Evolutionary conservation across 495 filamentous ascomycete genomes (phyloP), one percentile per base, ranked within the genome.

Genomic region (Talaromyces nanjingensis): DNA sequence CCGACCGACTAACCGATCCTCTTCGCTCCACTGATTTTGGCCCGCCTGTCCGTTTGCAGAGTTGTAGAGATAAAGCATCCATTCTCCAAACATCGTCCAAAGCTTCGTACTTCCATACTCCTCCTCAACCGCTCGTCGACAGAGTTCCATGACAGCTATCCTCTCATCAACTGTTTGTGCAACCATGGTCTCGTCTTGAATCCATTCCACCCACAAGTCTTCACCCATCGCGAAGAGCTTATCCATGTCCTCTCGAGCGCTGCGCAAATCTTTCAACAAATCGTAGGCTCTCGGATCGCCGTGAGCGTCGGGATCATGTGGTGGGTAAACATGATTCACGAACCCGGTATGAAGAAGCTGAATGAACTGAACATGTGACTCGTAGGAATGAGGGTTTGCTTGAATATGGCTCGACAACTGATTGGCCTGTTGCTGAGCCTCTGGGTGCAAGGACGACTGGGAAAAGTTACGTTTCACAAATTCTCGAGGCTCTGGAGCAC

Each of bases 41-140:
- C 76, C 73, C 37, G 77, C 74, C 68, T 87, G 83, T 62, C 83
- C 86, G 70, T 85, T 82, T 29, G 85, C 77, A 33, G 79, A 72
- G 29, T 76, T 82, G 67, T 91, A 89, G 7, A 96, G 83, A 20
- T 87, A 86, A 69, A 89, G 84, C 65, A 96, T 84, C 81, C 88
- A 97, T 67, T 96, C 88, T 65, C 89, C 93, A 74, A 96, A 97
- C 20, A 88, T 83, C 63, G 86, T 80, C 93, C 96, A 98, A 16
- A 98, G 80, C 70, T 87, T 91, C 37, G 89, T 83, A 68, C 93
- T 97, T 62, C 84, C 87, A 52, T 88, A 86, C 70, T 98, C 93
- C 65, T 93, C 91, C 63, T 83, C 77, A 33, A 94, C 86, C 22
- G 92, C 93, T 65, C 85, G 87, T 53, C 87, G 83, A 72, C 87